phyloP scores from a whole-genome alignment of 2,329 filamentous ascomycete species.

The Colletotrichum scovillei region DNA sequence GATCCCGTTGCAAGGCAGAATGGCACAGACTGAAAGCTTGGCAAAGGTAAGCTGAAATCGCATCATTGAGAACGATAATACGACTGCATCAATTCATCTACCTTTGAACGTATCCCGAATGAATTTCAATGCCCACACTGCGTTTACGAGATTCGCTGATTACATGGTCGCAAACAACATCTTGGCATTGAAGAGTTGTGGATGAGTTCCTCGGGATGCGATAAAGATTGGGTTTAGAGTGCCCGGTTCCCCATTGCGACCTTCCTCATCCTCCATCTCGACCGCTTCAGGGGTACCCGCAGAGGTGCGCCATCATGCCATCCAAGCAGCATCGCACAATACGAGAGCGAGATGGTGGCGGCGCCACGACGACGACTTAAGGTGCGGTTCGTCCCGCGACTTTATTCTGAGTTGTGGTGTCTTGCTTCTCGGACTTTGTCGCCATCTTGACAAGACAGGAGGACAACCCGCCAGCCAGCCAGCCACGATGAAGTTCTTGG shows the following conservation, averaged over 20 bases:
- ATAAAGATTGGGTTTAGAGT: slow-evolving; percentile 17
- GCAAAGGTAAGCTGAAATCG: neutral
- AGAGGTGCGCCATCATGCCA: slow-evolving; percentile 1
- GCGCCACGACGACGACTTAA: neutral
- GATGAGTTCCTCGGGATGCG: neutral
- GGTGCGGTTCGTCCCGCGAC: neutral
- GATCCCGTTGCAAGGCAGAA: neutral
- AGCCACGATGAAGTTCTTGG: slow-evolving; percentile 3
- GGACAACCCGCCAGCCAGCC: neutral
- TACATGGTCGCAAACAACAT: neutral
- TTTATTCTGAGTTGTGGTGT: neutral
- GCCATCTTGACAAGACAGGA: too few relatives aligned
- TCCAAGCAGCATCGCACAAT: neutral
- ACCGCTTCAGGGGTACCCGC: slow-evolving; percentile 5
- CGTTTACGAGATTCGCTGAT: neutral
- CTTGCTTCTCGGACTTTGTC: neutral
- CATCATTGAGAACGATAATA: neutral
- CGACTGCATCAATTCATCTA: neutral
- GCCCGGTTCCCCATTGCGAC: slow-evolving; percentile 1
- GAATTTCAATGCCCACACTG: neutral
- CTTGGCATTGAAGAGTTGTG: neutral
- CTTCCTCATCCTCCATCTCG: slow-evolving; percentile 19
- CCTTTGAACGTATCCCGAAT: neutral
- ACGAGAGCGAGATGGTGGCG: neutral
- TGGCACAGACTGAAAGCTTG: neutral